Evolutionary conservation across 768 basidiomycete species (phyloP).

Genomic region (Termitomyces titanicus): DNA sequence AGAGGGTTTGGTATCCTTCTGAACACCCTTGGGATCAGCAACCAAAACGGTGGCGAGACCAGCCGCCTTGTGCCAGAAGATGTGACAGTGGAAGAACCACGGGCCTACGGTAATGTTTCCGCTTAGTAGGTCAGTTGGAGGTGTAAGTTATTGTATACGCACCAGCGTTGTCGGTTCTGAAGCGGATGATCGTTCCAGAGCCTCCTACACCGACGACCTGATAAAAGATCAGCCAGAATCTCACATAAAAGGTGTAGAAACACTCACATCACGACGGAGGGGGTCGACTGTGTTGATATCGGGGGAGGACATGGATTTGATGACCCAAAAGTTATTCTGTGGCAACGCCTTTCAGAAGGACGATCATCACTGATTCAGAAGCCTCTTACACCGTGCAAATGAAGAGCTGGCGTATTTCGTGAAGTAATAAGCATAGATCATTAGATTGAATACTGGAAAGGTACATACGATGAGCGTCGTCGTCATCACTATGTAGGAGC

Average conservation of each 20-base stretch:
- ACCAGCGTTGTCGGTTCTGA: slow-evolving; percentile 23
- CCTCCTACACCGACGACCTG: slow-evolving; percentile 20
- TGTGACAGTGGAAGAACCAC: slow-evolving; percentile 26
- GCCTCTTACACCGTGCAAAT: slow-evolving; percentile 26
- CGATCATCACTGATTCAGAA: not conserved
- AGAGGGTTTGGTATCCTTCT: slow-evolving; percentile 13
- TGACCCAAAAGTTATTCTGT: slow-evolving; percentile 36
- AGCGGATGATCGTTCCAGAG: slow-evolving; percentile 21
- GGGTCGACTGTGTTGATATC: slow-evolving; percentile 45
- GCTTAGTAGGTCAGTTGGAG: not conserved
- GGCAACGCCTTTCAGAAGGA: not conserved
- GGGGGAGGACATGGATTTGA: slow-evolving; percentile 31
- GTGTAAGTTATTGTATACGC: not conserved
- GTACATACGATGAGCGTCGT: slow-evolving; percentile 25
- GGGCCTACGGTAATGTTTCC: slow-evolving; percentile 11
- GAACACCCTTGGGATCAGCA: slow-evolving; percentile 21
- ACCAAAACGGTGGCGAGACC: slow-evolving; percentile 40
- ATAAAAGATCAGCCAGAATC: not conserved
- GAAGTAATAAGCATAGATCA: not conserved
- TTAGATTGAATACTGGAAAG: not conserved
- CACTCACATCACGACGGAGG: slow-evolving; percentile 20
- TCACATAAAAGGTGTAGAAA: not conserved
- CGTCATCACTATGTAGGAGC: slow-evolving; percentile 20
- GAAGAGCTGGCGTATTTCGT: slow-evolving; percentile 19
- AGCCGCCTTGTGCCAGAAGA: slow-evolving; percentile 38